Base-by-base conservation (phyloP, 352 stramenopile genomes). In the Phytopythium helicoides region DNA sequence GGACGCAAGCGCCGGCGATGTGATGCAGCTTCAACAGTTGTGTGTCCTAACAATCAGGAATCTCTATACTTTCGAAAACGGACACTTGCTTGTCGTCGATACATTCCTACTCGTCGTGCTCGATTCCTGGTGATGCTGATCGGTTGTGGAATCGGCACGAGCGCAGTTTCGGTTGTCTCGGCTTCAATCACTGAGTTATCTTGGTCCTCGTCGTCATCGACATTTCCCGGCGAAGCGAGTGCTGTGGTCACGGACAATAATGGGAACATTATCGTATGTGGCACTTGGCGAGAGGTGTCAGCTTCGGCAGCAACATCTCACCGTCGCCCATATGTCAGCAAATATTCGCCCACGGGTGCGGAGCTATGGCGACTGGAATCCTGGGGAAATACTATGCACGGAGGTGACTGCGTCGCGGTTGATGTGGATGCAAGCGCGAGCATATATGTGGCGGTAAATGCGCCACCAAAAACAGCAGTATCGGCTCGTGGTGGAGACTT, bases 131-230 rank as follows among this genome's bases (percentile, higher is more conserved):
- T 33, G 28, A 10, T 9, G 9, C 5, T 33, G 28, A 10, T 33
- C 9, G 5, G 5, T 5, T 33, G 28, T 5, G 28, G 15, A 2
- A 9, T 41, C 36, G 36, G 36, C 14, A 41, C 18, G 15, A 21
- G 6, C 6, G 18, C 14, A 9, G 16, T 23, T 36, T 16, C 21
- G 31, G 7, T 25, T 28, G 18, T 14, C 15, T n/a, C 15, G 11
- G 44, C 44, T 12, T 15, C 44, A 6, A 28, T 50, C 15, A 50
- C 44, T 19, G 44, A 50, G 12, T 26, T 50, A 6, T 50, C 44
- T 23, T 50, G 44, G 44, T 39, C 42, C 1, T 49, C 36, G 15
- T 22, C 15, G 6, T n/a, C 36, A 14, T 18, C 36, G 12, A 14
- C 14, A 2, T n/a, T 41, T n/a, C 10, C 36, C 15, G n/a, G 15